Evolutionary conservation across 2,329 filamentous ascomycete genomes (phyloP), one percentile per base, ranked within the genome.

Genomic region (Sporothrix sp.): DNA sequence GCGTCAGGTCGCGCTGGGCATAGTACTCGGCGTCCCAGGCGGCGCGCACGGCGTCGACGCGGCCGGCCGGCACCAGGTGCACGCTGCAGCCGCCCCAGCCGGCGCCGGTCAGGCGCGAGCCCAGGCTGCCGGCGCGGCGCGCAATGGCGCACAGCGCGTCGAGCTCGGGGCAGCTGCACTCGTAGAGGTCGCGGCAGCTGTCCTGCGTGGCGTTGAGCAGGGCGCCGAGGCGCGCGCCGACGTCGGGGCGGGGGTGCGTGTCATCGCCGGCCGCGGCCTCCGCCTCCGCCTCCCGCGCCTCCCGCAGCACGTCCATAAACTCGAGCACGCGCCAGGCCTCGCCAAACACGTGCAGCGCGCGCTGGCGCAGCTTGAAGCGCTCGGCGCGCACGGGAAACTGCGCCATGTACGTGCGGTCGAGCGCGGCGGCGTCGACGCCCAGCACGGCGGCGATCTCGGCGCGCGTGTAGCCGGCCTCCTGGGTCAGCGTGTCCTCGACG

Each of bases 41-140:
- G 60, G 78, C 74, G 65, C 79, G 87, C 20, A 98, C 86, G 23
- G 72, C 78, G 5, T 84, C 81, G 0, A 96, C 85, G 67, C 85
- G 91, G 61, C 88, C 78, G 52, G 81, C 85, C 0, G 91, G 85
- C 48, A 97, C 85, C 52, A 98, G 76, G 69, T 98, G 93, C 52
- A 98, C 91, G 54, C 81, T 93, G 70, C 93, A 97, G 2, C 93
- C 93, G 55, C 93, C 93, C 93, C 93, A 98, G 3, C 93, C 93
- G 1, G 93, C 93, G 35, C 93, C 93, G 0, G 91, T 97, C 59
- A 96, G 70, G 23, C 91, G 75, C 59, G 85, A 89, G 25, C 91
- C 93, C 63, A 88, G 89, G 16, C 86, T 81, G 2, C 93, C 93
- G 1, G 86, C 86, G 14, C 72, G 74, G 25, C 82, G 75, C 0